These are phyloP conservation scores for Spiraea crenata DNA, from an alignment of 331 rosid genomes.

Conservation along the genomic window DNA sequence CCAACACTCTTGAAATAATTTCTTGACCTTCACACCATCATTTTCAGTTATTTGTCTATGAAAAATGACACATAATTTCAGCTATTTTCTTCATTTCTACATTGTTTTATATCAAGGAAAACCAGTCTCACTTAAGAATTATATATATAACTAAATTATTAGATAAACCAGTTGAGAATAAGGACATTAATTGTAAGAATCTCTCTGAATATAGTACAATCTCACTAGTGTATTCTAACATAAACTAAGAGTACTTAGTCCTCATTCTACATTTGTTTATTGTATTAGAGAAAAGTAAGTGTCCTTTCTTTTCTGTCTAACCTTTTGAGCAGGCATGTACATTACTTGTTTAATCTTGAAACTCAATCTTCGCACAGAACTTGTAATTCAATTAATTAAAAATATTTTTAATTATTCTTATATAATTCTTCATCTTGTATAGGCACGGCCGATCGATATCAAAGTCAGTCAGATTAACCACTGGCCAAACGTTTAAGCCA, in stretches of 20 bases:
- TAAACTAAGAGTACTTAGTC: neutral
- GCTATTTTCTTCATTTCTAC: neutral
- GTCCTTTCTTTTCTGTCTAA: constrained; percentile 14
- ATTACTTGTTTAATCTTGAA: neutral
- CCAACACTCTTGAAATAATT: constrained; percentile 5
- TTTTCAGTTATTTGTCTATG: constrained; percentile 9
- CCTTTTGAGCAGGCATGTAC: neutral
- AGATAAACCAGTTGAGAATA: constrained; percentile 24
- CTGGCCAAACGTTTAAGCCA: neutral
- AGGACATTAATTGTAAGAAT: constrained; percentile 29
- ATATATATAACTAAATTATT: constrained; percentile 2
- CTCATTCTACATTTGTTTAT: constrained; percentile 8
- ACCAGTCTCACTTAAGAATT: neutral
- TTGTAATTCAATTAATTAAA: too few relatives aligned
- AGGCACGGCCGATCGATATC: too few relatives aligned
- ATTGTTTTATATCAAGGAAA: constrained; percentile 11
- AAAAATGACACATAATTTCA: neutral
- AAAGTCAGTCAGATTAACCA: neutral
- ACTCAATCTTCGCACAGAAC: neutral
- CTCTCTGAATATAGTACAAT: constrained; percentile 22
- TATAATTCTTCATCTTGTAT: too few relatives aligned
- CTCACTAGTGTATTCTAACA: constrained; percentile 22
- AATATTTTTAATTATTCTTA: too few relatives aligned
- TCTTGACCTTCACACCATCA: constrained; percentile 5
- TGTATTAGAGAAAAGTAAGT: constrained; percentile 15